Percentiles rank a stretch among this genome's conserved stretches.
phyloP scores from a whole-genome alignment of 2,329 filamentous ascomycete genomes.

The Colletotrichum musicola region DNA sequence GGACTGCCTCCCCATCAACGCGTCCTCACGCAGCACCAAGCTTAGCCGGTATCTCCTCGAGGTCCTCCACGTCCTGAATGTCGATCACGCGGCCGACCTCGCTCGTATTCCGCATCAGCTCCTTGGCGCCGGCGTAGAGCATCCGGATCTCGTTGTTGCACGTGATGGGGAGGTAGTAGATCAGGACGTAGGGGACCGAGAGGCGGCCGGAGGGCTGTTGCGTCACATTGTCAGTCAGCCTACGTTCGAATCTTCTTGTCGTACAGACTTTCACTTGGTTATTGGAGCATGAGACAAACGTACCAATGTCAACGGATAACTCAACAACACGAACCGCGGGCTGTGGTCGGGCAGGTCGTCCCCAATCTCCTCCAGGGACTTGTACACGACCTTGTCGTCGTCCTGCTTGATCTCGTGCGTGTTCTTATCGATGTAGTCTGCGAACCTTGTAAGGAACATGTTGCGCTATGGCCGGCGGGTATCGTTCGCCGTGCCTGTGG shows the following conservation, averaged over 20 bases:
- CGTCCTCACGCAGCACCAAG: conserved; percentile 52
- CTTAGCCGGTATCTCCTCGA: conserved; percentile 83
- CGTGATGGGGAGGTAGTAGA: conserved; percentile 94
- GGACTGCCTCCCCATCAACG: conserved; percentile 6
- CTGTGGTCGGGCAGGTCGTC: conserved; percentile 95
- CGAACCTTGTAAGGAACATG: conserved; percentile 37
- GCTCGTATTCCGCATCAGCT: conserved; percentile 92
- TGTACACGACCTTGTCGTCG: conserved; percentile 82
- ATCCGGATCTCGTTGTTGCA: conserved; percentile 90
- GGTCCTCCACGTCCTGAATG: conserved; percentile 82
- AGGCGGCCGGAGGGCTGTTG: conserved; percentile 83
- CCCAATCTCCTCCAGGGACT: conserved; percentile 80
- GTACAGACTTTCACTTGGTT: no score
- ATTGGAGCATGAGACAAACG: conserved; percentile 41
- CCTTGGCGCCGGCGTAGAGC: conserved; percentile 96
- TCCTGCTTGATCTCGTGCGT: conserved; percentile 90
- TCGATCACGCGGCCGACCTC: conserved; percentile 92
- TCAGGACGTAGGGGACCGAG: conserved; percentile 91
- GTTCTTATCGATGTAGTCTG: conserved; percentile 91
- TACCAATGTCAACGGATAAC: conserved; percentile 90
- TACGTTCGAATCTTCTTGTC: no score
- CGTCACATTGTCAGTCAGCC: neutral
- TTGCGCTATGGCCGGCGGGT: no score
- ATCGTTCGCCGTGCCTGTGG: no score
- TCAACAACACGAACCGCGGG: conserved; percentile 89